These are phyloP conservation scores for Quercus gilva DNA, from an alignment of 306 rosid genomes.

Conservation along the genomic window DNA sequence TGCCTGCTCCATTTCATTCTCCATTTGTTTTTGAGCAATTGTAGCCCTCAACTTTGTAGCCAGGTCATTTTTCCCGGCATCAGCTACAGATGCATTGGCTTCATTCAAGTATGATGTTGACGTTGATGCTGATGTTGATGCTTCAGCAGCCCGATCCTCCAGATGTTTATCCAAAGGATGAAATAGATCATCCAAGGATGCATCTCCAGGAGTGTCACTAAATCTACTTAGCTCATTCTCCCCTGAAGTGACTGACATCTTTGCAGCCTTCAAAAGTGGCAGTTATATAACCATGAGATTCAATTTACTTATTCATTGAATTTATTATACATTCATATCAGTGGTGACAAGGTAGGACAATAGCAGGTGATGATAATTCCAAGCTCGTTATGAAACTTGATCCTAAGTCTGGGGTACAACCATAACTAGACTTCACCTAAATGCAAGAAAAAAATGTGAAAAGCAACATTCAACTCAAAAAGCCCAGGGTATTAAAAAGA, in stretches of 20 bases:
- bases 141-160: slow-evolving; percentile 59
- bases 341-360: background rate
- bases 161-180: slow-evolving; percentile 70
- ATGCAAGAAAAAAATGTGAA: background rate
- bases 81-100: slow-evolving; percentile 48
- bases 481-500: slow-evolving; percentile 10
- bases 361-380: background rate
- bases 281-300: slow-evolving; percentile 35
- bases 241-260: slow-evolving; percentile 53
- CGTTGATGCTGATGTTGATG: slow-evolving; percentile 79
- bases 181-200: slow-evolving; percentile 91
- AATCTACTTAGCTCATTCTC: slow-evolving; percentile 90
- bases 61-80: slow-evolving; percentile 78
- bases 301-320: background rate
- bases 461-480: background rate
- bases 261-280: slow-evolving; percentile 58
- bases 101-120: slow-evolving; percentile 53
- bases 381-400: slow-evolving; percentile 11
- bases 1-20: slow-evolving; percentile 75
- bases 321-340: slow-evolving; percentile 12
- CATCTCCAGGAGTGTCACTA: slow-evolving; percentile 99
- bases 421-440: background rate
- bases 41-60: slow-evolving; percentile 95
- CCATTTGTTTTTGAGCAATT: slow-evolving; percentile 91
- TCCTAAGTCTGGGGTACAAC: background rate